Base-by-base conservation (phyloP, 2,329 filamentous ascomycete genomes). In the Hypoxylon sp. region DNA sequence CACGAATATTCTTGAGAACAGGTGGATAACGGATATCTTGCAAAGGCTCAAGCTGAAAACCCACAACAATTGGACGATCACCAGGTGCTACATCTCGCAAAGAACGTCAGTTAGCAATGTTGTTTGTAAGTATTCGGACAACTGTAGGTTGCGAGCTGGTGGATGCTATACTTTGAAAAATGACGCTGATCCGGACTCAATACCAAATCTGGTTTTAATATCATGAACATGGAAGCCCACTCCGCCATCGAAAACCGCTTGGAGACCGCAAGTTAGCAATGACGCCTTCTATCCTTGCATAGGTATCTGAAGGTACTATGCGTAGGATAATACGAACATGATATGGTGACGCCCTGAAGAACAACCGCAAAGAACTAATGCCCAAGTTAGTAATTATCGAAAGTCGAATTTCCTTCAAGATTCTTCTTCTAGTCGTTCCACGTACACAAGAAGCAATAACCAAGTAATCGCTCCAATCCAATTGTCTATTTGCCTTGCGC, bases 41-140 rank as follows among this genome's bases (percentile, higher is more conserved):
- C 60, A 64, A 15, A 67, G 56, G 13, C 58, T 46, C 15, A 71
- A 63, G 20, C 63, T 65, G 15, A 66, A 16, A 1, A 63, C 65
- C 68, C 67, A 70, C 16, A 70, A 55, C 31, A 68, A 48, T 37
- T 70, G 67, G n/a, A 68, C 59, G 2, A 62, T 45, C 3, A 63
- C 49, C 13, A 62, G 44, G 60, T 62, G 55, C 55, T 56, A 23
- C 2, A 17, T 16, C 7, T 17, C 11, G 9, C 15, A 7, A 6
- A 8, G 25, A 15, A 17, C 26, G 29, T 51, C 26, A 54, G 54
- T 16, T 23, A 49, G n/a, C 21, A 15, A 7, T 5, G 8, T n/a
- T n/a, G n/a, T n/a, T n/a, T n/a, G n/a, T n/a, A n/a, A n/a, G n/a
- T n/a, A n/a, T n/a, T n/a, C n/a, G n/a, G n/a, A n/a, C n/a, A n/a